Conservation (phyloP, 371 early-diverging fungal genomes). For the Mucor saturninus region DNA sequence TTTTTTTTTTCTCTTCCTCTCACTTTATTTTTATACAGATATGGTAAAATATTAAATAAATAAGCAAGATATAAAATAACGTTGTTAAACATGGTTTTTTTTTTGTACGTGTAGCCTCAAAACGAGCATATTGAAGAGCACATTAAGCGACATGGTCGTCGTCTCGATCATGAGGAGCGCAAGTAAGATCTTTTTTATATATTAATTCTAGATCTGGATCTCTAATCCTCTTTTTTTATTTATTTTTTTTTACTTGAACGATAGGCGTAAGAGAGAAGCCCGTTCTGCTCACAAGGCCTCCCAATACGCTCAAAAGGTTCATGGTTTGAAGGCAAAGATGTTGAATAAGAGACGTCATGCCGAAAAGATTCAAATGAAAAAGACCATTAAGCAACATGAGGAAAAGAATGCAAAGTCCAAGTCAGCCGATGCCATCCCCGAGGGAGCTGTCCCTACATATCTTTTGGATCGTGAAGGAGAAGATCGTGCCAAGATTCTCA, state of each 20-base stretch:
- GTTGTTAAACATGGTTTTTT: not conserved
- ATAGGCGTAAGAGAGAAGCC: conserved; percentile 96
- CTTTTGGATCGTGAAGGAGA: conserved; percentile 99
- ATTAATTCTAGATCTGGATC: too few relatives aligned
- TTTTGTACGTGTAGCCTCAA: conserved; percentile 83
- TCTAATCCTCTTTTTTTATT: not conserved
- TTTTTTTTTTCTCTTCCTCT: conserved; percentile 10
- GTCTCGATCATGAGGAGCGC: conserved; percentile 96
- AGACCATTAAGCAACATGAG: conserved; percentile 97
- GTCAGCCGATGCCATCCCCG: conserved; percentile 86
- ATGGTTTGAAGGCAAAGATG: conserved; percentile 98
- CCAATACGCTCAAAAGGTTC: conserved; percentile 96
- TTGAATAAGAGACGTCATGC: conserved; percentile 98
- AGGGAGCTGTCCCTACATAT: conserved; percentile 98
- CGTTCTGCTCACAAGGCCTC: conserved; percentile 91
- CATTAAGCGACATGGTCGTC: conserved; percentile 98
- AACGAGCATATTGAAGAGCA: conserved; percentile 99
- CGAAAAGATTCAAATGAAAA: conserved; percentile 99
- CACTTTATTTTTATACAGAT: conserved; percentile 4
- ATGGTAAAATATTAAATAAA: conserved; percentile 16
- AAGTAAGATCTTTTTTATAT: conserved; percentile 63
- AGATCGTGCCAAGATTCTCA: conserved; percentile 94
- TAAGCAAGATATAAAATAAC: not conserved
- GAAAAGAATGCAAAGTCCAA: conserved; percentile 93
- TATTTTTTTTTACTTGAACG: not conserved